These are phyloP conservation scores for Rugosomyces carneus DNA, from an alignment of 1,284 basidiomycete genomes.

Conservation along the genomic window DNA sequence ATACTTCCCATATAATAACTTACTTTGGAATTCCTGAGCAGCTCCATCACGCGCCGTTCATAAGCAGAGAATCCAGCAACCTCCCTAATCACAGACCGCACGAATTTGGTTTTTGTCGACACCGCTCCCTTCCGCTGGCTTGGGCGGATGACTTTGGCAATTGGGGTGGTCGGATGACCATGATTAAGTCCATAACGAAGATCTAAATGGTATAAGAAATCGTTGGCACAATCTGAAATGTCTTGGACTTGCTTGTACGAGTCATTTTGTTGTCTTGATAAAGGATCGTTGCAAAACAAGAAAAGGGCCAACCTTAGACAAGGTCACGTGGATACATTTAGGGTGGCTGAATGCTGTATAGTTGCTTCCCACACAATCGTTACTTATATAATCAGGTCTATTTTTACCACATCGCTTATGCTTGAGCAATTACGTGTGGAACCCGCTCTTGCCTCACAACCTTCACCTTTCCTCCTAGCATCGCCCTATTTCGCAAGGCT, in stretches of 20 bases:
- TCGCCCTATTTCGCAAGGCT: conserved; percentile 19
- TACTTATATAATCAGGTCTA: neutral
- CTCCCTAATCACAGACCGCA: conserved; percentile 88
- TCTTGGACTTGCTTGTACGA: conserved; percentile 56
- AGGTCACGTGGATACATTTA: conserved; percentile 25
- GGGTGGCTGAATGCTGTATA: conserved; percentile 33
- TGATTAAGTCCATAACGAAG: conserved; percentile 88
- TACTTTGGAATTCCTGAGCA: conserved; percentile 98
- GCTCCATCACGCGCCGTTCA: conserved; percentile 97
- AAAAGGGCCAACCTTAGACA: conserved; percentile 11
- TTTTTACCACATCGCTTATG: conserved; percentile 20
- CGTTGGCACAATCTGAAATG: neutral
- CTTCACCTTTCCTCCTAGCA: conserved; percentile 38
- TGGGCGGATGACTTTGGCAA: conserved; percentile 76
- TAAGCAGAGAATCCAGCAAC: conserved; percentile 98
- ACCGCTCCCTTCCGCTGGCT: conserved; percentile 90
- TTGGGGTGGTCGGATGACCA: conserved; percentile 88
- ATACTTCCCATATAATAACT: conserved; percentile 21
- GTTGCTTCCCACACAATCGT: conserved; percentile 21
- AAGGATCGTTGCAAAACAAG: conserved; percentile 26
- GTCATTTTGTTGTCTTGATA: conserved; percentile 57
- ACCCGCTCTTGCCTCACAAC: conserved; percentile 46
- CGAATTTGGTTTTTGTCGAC: conserved; percentile 84
- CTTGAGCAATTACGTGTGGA: conserved; percentile 30
- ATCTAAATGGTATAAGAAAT: conserved; percentile 47